phyloP scores from a whole-genome alignment of 495 filamentous ascomycete genomes.

The Neurospora sp. region DNA sequence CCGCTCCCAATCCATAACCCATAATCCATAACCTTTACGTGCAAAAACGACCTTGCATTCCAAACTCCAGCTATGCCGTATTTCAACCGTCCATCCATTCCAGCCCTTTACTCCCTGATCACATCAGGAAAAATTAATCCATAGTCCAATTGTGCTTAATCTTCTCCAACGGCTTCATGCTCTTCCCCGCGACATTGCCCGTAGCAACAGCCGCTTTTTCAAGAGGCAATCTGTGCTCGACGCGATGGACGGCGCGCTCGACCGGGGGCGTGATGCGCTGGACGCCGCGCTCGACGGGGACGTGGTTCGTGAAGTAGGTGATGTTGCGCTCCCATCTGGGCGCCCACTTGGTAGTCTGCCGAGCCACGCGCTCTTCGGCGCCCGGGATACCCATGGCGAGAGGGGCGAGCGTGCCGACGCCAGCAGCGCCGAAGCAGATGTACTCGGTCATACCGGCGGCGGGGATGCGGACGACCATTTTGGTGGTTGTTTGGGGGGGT shows the following conservation, averaged over 20 bases:
- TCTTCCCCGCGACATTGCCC: neutral
- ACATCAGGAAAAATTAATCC: neutral
- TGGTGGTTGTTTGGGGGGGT: slow-evolving; percentile 9
- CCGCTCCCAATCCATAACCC: neutral
- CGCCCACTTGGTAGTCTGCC: slow-evolving; percentile 37
- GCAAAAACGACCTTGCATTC: neutral
- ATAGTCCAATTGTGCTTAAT: neutral
- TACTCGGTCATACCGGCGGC: slow-evolving; percentile 28
- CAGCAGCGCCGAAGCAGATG: slow-evolving; percentile 33
- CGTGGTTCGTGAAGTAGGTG: slow-evolving; percentile 32
- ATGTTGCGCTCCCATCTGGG: slow-evolving; percentile 43
- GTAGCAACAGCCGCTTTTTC: slow-evolving; percentile 28
- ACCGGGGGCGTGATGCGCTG: slow-evolving; percentile 32
- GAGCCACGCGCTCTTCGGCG: slow-evolving; percentile 32
- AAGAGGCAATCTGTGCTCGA: slow-evolving; percentile 32
- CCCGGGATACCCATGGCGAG: slow-evolving; percentile 40
- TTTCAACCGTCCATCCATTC: neutral
- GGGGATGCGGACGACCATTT: slow-evolving; percentile 40
- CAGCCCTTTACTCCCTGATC: neutral
- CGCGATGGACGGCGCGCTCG: slow-evolving; percentile 26
- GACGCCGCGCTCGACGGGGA: slow-evolving; percentile 33
- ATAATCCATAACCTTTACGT: neutral
- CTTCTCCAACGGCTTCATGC: neutral
- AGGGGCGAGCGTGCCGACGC: slow-evolving; percentile 33
- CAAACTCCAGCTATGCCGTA: neutral